Base-by-base conservation (phyloP, 768 basidiomycete species). In the Mycena olivaceomarginata region DNA sequence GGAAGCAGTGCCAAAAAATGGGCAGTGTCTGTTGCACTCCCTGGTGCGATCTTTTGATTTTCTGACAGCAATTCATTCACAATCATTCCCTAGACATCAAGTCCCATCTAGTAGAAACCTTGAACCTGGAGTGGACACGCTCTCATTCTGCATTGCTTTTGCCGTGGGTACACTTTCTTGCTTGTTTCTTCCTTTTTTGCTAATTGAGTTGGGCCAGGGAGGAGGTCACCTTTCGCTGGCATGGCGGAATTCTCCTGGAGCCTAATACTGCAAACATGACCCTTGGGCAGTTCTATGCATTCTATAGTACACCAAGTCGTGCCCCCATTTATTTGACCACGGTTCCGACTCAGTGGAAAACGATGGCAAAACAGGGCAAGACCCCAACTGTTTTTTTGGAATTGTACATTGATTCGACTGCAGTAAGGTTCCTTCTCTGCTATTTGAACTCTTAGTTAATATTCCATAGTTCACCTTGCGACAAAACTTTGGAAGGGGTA, bases 11-110 rank as follows among this genome's bases (percentile, higher is more conserved):
- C 48, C 13, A 51, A 51, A 51, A 51, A 20, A 51, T 51, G 48
- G 48, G 48, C 48, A 51, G 48, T 51, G 48, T 51, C 48, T 51
- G 15, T 51, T 51, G 15, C 48, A 51, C 48, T 51, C 13, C 48
- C 48, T 51, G 48, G 48, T 51, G 18, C 18, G 48, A 16, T 20
- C 48, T 51, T 51, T 51, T 51, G 48, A 16, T 51, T 51, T 51
- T 51, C 13, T 20, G 15, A 51, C 13, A 20, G 18, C 18, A 51
- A 51, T 16, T 18, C 43, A 45, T 15, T 51, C 15, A 51, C 18
- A 51, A 51, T 51, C 16, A 16, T 51, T 7, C 18, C 48, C 18
- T 16, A 51, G 48, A 51, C 18, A 62, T 81, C 56, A 57, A 57
- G 56, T 22, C 56, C 56, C 56, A 57, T 57, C 56, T 57, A 22